Evolutionary conservation across 2,329 filamentous ascomycete genomes (phyloP).

Genomic region (Aspergillus uvarum): DNA sequence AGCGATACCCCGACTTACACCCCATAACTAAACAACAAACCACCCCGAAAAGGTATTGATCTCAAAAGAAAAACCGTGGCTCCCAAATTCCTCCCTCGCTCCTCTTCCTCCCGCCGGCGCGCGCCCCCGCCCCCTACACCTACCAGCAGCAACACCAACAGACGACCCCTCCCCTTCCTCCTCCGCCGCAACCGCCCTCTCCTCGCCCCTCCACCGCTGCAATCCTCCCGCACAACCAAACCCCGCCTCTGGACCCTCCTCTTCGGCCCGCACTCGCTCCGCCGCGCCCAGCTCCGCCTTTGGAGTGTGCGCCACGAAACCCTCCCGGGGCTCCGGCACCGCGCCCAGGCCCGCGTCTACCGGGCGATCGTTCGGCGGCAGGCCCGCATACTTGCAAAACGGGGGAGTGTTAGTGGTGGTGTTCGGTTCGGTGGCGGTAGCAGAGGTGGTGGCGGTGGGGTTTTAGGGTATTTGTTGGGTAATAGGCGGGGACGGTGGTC

Average conservation of each 20-base stretch:
- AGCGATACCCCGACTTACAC: neutral
- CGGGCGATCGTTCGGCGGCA: slow-evolving; percentile 68
- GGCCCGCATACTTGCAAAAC: slow-evolving; percentile 48
- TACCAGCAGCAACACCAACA: neutral
- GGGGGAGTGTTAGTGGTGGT: no score
- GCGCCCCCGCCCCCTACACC: slow-evolving; percentile 10
- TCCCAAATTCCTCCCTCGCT: slow-evolving; percentile 21
- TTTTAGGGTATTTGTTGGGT: slow-evolving; percentile 29
- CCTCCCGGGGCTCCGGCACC: slow-evolving; percentile 68
- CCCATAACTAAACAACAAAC: neutral
- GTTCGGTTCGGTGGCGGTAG: slow-evolving; percentile 26
- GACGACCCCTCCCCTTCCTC: slow-evolving; percentile 12
- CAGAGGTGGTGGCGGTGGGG: slow-evolving; percentile 21
- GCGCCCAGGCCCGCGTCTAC: slow-evolving; percentile 74
- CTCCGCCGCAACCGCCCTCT: slow-evolving; percentile 13
- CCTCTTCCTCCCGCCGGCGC: slow-evolving; percentile 15
- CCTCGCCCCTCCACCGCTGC: slow-evolving; percentile 13
- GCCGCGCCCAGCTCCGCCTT: slow-evolving; percentile 65
- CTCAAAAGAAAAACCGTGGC: slow-evolving; percentile 22
- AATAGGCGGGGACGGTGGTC: slow-evolving; percentile 17
- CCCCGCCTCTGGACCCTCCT: slow-evolving; percentile 56
- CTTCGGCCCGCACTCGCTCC: slow-evolving; percentile 66
- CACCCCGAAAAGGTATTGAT: neutral
- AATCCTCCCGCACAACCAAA: slow-evolving; percentile 6
- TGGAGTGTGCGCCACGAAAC: slow-evolving; percentile 72